phyloP scores from a whole-genome alignment of 257 asterid genomes.

The Anisodus acutangulus region DNA sequence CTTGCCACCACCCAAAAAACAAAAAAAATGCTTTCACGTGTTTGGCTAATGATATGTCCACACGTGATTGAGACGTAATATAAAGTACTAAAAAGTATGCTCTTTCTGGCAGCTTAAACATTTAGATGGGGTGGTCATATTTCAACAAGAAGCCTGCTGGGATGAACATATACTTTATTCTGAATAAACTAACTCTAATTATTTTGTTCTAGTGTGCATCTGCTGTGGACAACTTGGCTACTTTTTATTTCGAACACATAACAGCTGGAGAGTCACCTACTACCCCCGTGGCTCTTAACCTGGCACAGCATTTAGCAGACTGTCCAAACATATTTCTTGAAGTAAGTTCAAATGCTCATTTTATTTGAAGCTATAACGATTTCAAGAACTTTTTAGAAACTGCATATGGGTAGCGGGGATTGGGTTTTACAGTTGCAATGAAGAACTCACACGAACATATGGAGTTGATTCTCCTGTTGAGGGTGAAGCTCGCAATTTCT shows the following conservation, averaged over 20 bases:
- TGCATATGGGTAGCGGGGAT: neutral
- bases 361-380: neutral
- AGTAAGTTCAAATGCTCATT: slow-evolving; percentile 51
- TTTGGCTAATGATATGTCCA: slow-evolving; percentile 7
- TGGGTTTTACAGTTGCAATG: neutral
- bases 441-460: no score
- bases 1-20: neutral
- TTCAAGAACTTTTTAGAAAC: neutral
- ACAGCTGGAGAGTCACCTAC: slow-evolving; percentile 77
- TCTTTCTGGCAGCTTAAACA: neutral
- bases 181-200: slow-evolving; percentile 17
- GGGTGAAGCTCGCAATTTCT: no score
- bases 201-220: slow-evolving; percentile 73
- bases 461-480: no score
- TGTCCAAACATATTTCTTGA: slow-evolving; percentile 85
- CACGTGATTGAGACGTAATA: neutral
- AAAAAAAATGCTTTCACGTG: neutral
- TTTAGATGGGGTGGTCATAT: neutral
- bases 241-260: slow-evolving; percentile 81
- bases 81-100: neutral
- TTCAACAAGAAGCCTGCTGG: neutral
- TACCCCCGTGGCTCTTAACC: slow-evolving; percentile 75
- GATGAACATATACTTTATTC: neutral
- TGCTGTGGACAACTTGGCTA: slow-evolving; percentile 86
- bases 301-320: slow-evolving; percentile 82